Conservation (phyloP, 176 grass and related monocot species). For the Elaeis guineensis region DNA sequence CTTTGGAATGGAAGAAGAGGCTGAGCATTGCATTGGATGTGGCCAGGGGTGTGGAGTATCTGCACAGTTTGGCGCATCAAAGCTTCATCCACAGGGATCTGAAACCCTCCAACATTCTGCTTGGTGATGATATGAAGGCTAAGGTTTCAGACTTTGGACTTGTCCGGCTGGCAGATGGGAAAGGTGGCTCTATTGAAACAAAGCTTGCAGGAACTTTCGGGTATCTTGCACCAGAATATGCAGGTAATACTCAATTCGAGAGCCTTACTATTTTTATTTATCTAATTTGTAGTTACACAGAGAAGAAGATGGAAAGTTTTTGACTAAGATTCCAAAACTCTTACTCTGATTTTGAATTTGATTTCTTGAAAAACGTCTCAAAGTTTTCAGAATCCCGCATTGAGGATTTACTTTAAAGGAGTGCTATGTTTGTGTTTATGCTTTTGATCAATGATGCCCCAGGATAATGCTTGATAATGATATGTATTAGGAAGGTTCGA, state of each 20-base stretch:
- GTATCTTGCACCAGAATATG: constrained; percentile 93
- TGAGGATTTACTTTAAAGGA: too few relatives aligned
- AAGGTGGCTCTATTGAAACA: constrained; percentile 72
- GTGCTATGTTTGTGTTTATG: too few relatives aligned
- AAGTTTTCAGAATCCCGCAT: too few relatives aligned
- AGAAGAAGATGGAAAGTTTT: too few relatives aligned
- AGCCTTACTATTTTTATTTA: background rate
- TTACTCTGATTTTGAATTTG: too few relatives aligned
- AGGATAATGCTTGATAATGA: too few relatives aligned
- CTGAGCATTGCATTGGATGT: constrained; percentile 84
- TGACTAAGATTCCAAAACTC: too few relatives aligned
- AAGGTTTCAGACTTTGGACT: constrained; percentile 96
- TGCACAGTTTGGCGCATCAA: constrained; percentile 85
- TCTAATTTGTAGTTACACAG: background rate
- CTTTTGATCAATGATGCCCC: too few relatives aligned
- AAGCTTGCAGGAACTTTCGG: constrained; percentile 88
- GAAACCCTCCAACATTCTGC: constrained; percentile 90
- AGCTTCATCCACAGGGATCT: constrained; percentile 94
- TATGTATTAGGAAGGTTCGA: too few relatives aligned
- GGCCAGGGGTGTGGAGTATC: constrained; percentile 93
- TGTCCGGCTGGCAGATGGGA: constrained; percentile 84
- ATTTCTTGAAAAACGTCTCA: too few relatives aligned
- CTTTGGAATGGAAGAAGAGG: constrained; percentile 93
- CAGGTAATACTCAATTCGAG: constrained; percentile 43
- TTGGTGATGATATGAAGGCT: constrained; percentile 95